Evolutionary conservation across 257 asterid genomes (phyloP), one percentile per base, ranked within the genome.

Genomic region (Anisodus tanguticus): DNA sequence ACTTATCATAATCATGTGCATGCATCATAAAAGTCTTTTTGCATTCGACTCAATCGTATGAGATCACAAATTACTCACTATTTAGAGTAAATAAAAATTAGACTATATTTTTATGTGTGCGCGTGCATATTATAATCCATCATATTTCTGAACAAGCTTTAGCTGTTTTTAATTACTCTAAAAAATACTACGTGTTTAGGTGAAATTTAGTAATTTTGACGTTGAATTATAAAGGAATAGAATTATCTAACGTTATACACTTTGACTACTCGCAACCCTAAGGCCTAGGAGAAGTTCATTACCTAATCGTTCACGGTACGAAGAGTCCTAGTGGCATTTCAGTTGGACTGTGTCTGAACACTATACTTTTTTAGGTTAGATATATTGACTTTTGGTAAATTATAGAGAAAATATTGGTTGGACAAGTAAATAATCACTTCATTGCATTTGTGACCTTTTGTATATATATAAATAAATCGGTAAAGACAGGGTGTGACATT

Each of bases 331-430:
- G 8, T 59, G 26, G 31, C 3, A 16, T n/a, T 59, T 59, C 64
- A 76, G 64, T 76, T 49, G 81, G 81, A 76, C 80, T 47, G 60
- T 72, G 43, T 76, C 22, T 74, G 47, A 76, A 76, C 63, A 51
- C 22, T 76, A 12, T 13, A 74, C n/a, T 13, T 51, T 49, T 22
- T 51, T 22, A 51, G 81, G 13, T 7, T 76, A 51, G 0, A 26
- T 49, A 12, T 51, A 76, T 76, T 53, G 81, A 76, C 81, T 26
- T 76, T 22, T 13, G 8, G 64, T 76, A 76, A 47, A 76, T 51
- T 26, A 76, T 31, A 51, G 26, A 53, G 13, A 31, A 76, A 76
- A 22, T 26, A 51, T 51, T 53, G 13, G 2, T 51, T 22, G 81
- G 80, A 10, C 11, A 22, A 74, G 22, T 71, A 71, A 43, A 19